Evolutionary conservation across 257 asterid species (phyloP), one percentile per base, ranked within the genome.

Genomic region (Coffea eugenioides): DNA sequence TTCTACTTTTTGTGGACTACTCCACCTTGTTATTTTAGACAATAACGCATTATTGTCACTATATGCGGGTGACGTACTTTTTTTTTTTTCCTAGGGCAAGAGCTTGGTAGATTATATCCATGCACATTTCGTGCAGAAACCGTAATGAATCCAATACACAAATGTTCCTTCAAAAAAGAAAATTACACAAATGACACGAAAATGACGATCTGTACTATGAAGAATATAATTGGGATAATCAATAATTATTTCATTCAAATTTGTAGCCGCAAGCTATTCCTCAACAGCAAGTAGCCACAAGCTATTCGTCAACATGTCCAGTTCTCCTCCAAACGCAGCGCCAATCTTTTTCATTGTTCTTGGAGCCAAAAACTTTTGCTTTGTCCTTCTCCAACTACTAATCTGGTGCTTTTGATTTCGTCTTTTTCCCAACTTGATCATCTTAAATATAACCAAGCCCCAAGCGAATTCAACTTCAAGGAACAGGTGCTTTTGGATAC

Each of bases 311-410:
- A 21, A 68, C 18, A 34, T 68, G 80, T 77, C 80, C 67, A 31
- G 59, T 31, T 59, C 39, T 61, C 23, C 80, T 54, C 45, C 64
- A 36, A 75, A 41, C 72, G 75, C 45, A 68, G 73, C 23, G n/a
- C 77, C 66, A 45, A 31, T 4, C 25, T 13, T 62, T 25, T 54
- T 76, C 84, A 46, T 81, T 68, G 76, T 81, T 75, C 73, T 45
- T 69, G 77, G 73, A 56, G 57, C 77, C 71, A 27, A n/a, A 57
- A n/a, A 34, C 6, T 49, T 12, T 20, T 0, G 12, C 18, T 45
- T 43, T 79, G 64, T 43, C 39, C 64, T 20, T 27, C 71, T 34
- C 46, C 66, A 27, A 57, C 39, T 57, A 71, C n/a, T 23, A 31
- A 71, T 10, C 23, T 18, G 41, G 4, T 71, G 41, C 54, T 49